Conservation (phyloP, 345 rosid species). For the Corchorus capsularis region DNA sequence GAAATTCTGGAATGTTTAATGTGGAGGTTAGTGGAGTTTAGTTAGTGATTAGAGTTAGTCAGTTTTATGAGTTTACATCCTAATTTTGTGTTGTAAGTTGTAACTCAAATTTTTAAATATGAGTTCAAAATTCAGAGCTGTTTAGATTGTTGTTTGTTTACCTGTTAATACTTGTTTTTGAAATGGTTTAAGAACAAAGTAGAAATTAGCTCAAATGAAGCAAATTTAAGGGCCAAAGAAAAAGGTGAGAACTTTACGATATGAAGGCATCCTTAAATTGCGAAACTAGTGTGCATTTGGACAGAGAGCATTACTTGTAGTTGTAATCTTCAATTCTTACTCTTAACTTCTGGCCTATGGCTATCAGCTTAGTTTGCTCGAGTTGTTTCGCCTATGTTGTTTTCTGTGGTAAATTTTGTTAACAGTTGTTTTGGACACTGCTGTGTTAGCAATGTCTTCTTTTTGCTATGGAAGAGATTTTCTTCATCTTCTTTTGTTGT, state of each 20-base stretch:
- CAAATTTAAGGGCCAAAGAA: not conserved
- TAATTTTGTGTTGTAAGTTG: conserved; percentile 4
- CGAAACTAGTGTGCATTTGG: not conserved
- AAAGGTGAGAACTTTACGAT: not conserved
- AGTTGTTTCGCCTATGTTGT: not conserved
- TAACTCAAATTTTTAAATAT: conserved; percentile 11
- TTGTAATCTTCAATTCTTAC: not conserved
- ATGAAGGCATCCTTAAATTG: not conserved
- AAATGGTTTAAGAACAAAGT: not conserved
- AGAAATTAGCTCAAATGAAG: not conserved
- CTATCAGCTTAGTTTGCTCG: not conserved
- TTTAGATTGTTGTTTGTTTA: not conserved
- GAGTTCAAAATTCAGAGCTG: not conserved
- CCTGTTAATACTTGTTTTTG: not conserved
- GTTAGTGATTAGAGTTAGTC: not conserved
- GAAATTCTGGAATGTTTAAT: too few relatives aligned
- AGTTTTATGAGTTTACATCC: not conserved
- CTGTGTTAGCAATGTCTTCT: not conserved
- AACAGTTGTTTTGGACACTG: not conserved
- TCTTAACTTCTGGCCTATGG: not conserved
- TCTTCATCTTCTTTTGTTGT: not conserved
- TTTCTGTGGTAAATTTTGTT: too few relatives aligned
- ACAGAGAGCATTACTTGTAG: not conserved
- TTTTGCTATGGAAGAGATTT: not conserved
- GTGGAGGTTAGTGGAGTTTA: conserved; percentile 18